phyloP scores from a whole-genome alignment of 257 asterid species.

The Dorcoceras hygrometricum region DNA sequence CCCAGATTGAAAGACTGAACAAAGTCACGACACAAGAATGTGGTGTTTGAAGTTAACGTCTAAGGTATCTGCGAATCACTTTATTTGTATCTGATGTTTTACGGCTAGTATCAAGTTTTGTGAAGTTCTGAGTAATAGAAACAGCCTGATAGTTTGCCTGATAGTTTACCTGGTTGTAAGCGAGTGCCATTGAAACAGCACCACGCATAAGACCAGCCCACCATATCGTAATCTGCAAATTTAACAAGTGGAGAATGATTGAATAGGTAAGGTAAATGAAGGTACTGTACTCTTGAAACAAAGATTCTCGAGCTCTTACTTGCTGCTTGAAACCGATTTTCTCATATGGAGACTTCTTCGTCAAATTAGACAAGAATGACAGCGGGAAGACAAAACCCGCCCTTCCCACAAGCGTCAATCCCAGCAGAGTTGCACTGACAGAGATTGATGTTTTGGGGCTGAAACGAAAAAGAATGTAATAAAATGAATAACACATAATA shows the following conservation, averaged over 20 bases:
- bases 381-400: conserved; percentile 29
- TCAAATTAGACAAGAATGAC: conserved; percentile 18
- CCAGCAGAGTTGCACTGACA: conserved; percentile 24
- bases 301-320: conserved; percentile 11
- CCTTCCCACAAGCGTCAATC: conserved; percentile 27
- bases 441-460: conserved; percentile 23
- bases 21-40: too few species aligned
- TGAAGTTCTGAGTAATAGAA: background rate
- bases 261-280: conserved; percentile 13
- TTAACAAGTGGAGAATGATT: conserved; percentile 8
- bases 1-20: too few species aligned
- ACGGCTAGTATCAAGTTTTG: background rate
- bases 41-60: background rate
- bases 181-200: conserved; percentile 67
- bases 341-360: conserved; percentile 5
- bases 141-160: conserved; percentile 7
- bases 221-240: conserved; percentile 58
- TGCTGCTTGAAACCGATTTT: conserved; percentile 22
- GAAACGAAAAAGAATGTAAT: background rate
- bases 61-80: background rate
- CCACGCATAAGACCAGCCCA: conserved; percentile 76
- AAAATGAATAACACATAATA: background rate
- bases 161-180: conserved; percentile 52
- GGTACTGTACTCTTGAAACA: conserved; percentile 17
- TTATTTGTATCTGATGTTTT: too few species aligned